A percentile compares a stretch with the other conserved stretches of the same genome.
These are phyloP conservation scores for Jaltomata sinuosa DNA, from an alignment of 257 asterid species.

Conservation along the genomic window DNA sequence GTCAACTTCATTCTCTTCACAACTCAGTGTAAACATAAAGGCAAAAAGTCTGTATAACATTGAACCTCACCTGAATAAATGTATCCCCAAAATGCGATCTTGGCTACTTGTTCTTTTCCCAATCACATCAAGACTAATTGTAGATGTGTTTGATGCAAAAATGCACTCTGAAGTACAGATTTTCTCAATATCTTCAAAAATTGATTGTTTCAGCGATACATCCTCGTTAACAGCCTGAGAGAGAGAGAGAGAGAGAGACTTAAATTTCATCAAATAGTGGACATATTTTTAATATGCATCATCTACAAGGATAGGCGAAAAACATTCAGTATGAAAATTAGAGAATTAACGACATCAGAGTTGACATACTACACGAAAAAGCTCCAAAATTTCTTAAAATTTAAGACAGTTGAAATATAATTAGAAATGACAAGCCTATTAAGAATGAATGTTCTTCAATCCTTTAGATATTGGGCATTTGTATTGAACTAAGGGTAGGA, in stretches of 20 bases:
- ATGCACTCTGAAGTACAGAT: conserved; percentile 32
- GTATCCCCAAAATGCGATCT: conserved; percentile 26
- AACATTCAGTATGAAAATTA: neutral
- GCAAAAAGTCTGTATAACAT: neutral
- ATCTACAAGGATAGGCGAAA: neutral
- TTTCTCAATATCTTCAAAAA: conserved; percentile 33
- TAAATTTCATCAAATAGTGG: neutral
- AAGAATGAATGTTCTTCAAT: too few relatives aligned
- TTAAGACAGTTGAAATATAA: too few relatives aligned
- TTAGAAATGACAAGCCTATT: too few relatives aligned
- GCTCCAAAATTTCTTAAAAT: neutral
- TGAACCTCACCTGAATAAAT: conserved; percentile 33
- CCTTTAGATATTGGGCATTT: too few relatives aligned
- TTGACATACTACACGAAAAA: neutral
- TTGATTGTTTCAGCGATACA: conserved; percentile 27
- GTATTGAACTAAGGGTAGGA: too few relatives aligned
- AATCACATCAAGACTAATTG: conserved; percentile 22
- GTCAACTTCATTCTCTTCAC: neutral
- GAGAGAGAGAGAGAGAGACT: neutral
- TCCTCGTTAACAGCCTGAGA: conserved; percentile 35
- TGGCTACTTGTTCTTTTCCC: conserved; percentile 32
- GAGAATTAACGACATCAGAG: neutral
- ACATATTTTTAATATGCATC: neutral
- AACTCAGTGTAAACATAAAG: neutral
- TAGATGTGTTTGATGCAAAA: conserved; percentile 32